Base-by-base conservation (phyloP, 352 stramenopile species). In the Peronospora belbahrii region DNA sequence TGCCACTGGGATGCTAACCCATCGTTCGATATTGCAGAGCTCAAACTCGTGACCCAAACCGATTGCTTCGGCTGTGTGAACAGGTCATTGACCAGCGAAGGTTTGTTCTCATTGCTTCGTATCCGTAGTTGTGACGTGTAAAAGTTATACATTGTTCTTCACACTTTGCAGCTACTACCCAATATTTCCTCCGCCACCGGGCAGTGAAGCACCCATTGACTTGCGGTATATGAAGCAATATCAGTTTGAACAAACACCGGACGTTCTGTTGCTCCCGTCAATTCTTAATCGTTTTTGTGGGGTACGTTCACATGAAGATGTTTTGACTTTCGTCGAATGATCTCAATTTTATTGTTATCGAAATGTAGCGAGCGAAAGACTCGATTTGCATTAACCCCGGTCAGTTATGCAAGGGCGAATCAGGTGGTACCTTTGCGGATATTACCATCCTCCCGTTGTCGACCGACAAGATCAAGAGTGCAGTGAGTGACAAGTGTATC, bases 301-400 rank as follows among this genome's bases (percentile, higher is more conserved):
- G 31, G 82, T 93, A 75, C 48, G 78, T 81, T 15, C 19, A 0
- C 4, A 10, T 32, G 9, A 7, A 37, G 7, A 17, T 37, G 37
- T 0, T 25, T 19, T 36, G 18, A 13, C 3, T 2, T 4, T 3
- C 46, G 41, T 9, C 8, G 0, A 17, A 10, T 28, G 4, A 25
- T 38, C n/a, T 6, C 56, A 19, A 56, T 27, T n/a, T 65, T 46
- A 28, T 18, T 38, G 24, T n/a, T 41, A 39, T 83, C 82, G 22
- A 20, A 52, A 66, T 62, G 14, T 66, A 95, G 65, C 69, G 89
- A 15, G 67, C 97, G 19, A 70, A 92, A 53, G 83, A 95, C 42
- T 95, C 85, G 17, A 83, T 98, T 22, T 95, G 94, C 54, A 65
- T 99, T 37, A 98, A 98, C 64, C 94, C 94, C 0, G 94, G 94